Base-by-base conservation (phyloP, 176 grass and related monocot species). In the Juncus effusus region DNA sequence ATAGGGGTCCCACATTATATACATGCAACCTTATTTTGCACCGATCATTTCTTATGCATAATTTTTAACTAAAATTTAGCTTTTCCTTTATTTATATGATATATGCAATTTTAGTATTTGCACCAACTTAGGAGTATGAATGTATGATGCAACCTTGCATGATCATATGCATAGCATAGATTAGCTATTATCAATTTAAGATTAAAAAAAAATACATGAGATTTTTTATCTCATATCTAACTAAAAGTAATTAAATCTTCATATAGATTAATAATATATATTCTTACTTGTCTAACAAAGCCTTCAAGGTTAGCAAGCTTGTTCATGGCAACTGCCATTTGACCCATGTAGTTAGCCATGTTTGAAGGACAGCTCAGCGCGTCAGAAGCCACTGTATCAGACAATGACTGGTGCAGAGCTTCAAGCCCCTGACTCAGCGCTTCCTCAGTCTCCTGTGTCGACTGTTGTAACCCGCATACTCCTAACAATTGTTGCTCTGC, bases 301-400 rank as follows among this genome's bases (percentile, higher is more conserved):
- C 83, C 77, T 77, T 95, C 90, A 16, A 89, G 82, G 52, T 83
- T 84, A 76, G 82, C 75, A 72, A 95, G 86, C 86, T 89, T 89
- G 83, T 79, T 89, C 61, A 95, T 81, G 86, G 86, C 86, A 63
- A 75, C 56, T 4, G 80, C 83, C 90, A 95, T 95, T 74, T 89
- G 85, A 7, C 86, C 82, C 90, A 95, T 95, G 80, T 95, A 95
- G 80, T 81, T 89, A 36, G 86, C 83, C 79, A 95, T 84, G 74
- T 95, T 89, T 63, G 86, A 78, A 19, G 86, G 66, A 78, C 77
- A 89, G 70, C 80, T 81, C 65, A 95, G 66, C 6, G 86, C 85
- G 63, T 95, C 82, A 50, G 90, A 81, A 61, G 87, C 62, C 61
- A 95, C 73, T 64, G 90, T 73, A 56, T 95, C 86, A 10, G 85